Conservation (phyloP, 2,329 filamentous ascomycete genomes). For the Cytospora leucostoma region DNA sequence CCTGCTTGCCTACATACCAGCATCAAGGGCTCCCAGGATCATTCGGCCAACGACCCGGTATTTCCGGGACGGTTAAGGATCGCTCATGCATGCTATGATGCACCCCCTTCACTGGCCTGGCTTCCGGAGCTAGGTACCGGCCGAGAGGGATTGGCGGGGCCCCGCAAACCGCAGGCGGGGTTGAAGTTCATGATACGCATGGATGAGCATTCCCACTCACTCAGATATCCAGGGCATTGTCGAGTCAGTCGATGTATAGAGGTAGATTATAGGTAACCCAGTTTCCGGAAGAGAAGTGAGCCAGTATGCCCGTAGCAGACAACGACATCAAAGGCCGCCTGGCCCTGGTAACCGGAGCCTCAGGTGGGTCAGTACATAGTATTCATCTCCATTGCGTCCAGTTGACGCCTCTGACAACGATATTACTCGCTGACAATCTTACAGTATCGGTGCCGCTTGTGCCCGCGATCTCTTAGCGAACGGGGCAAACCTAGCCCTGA, state of each 20-base stretch:
- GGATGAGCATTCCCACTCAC: neutral
- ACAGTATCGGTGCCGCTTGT: slow-evolving; percentile 62
- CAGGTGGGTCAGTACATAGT: slow-evolving; percentile 60
- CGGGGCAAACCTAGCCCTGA: slow-evolving; percentile 58
- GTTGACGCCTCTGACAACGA: neutral
- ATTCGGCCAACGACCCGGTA: neutral
- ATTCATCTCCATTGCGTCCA: neutral
- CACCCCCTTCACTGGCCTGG: neutral
- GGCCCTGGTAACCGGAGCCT: slow-evolving; percentile 62
- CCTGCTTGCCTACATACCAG: neutral
- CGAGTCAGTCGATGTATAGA: neutral
- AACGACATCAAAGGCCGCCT: slow-evolving; percentile 55
- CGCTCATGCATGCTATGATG: neutral
- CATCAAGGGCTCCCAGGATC: neutral
- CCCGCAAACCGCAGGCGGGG: neutral
- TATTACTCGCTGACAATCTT: slow-evolving; percentile 15
- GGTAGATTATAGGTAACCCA: too few relatives aligned
- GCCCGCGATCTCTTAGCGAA: slow-evolving; percentile 55
- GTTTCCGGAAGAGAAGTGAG: neutral
- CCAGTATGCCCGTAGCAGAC: slow-evolving; percentile 30
- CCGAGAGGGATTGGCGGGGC: neutral
- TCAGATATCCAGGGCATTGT: neutral
- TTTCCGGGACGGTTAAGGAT: neutral
- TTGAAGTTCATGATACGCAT: neutral
- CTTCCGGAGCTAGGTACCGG: neutral